Evolutionary conservation across 192 early-diverging fungal species (phyloP).

Genomic region (Chytriomyces confervae): DNA sequence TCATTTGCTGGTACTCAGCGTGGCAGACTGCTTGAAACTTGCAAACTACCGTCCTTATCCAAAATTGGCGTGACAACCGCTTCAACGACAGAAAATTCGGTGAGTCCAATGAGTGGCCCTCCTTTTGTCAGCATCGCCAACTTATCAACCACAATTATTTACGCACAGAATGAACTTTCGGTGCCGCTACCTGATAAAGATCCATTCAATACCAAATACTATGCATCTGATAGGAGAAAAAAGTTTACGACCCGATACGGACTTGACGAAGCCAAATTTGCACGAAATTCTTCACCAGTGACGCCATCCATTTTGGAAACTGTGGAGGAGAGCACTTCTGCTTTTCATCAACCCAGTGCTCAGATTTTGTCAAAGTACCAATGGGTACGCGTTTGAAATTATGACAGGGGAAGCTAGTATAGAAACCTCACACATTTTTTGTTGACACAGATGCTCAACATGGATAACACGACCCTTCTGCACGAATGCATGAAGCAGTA

Average conservation of each 20-base stretch:
- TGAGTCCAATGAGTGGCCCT: neutral
- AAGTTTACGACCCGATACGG: constrained; percentile 52
- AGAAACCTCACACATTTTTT: neutral
- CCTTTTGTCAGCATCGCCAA: no score
- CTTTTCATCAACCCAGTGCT: constrained; percentile 28
- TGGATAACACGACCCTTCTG: constrained; percentile 52
- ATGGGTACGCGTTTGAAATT: constrained; percentile 42
- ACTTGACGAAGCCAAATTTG: constrained; percentile 44
- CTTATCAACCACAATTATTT: neutral
- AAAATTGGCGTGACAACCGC: constrained; percentile 33
- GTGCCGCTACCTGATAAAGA: constrained; percentile 47
- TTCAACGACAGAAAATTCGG: constrained; percentile 29
- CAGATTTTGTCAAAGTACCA: constrained; percentile 40
- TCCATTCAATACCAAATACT: constrained; percentile 59
- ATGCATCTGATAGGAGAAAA: constrained; percentile 48
- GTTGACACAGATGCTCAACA: constrained; percentile 41
- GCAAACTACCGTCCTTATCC: constrained; percentile 47
- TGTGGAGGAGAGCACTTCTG: constrained; percentile 38
- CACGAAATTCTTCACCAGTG: constrained; percentile 26
- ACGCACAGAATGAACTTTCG: constrained; percentile 6
- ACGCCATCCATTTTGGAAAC: constrained; percentile 38
- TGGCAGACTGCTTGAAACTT: constrained; percentile 36
- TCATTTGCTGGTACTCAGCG: constrained; percentile 25
- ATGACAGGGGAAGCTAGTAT: neutral
- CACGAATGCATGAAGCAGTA: constrained; percentile 54